Conservation (phyloP, 352 stramenopile genomes). For the Pythium insidiosum region DNA sequence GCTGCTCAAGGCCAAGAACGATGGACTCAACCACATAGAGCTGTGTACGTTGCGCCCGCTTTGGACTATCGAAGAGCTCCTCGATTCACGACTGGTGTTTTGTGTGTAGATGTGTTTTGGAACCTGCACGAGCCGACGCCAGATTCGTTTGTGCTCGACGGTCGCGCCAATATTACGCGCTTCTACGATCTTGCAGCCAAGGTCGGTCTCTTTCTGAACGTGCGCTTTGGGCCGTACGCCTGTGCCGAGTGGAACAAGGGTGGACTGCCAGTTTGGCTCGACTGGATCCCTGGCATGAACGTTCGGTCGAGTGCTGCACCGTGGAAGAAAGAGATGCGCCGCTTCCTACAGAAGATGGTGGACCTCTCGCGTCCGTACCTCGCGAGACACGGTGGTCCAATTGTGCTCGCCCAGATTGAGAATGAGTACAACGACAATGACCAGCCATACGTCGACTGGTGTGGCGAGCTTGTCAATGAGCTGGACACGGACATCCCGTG, state of each 20-base stretch:
- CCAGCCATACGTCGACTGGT: slow-evolving; percentile 43
- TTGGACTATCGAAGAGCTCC: not conserved
- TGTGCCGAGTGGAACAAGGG: slow-evolving; percentile 67
- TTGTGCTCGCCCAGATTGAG: slow-evolving; percentile 70
- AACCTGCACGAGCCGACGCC: slow-evolving; percentile 52
- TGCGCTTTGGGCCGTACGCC: slow-evolving; percentile 61
- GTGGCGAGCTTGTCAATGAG: slow-evolving; percentile 32
- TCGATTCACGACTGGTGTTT: not conserved
- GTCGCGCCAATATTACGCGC: slow-evolving; percentile 39
- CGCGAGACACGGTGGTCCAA: slow-evolving; percentile 49
- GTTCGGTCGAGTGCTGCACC: slow-evolving; percentile 36
- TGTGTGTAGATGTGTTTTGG: slow-evolving; percentile 58
- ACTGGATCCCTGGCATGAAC: slow-evolving; percentile 36
- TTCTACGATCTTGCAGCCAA: slow-evolving; percentile 52
- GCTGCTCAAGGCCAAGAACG: slow-evolving; percentile 51
- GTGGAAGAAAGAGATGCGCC: slow-evolving; percentile 46
- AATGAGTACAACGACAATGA: slow-evolving; percentile 55
- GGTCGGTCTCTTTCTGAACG: slow-evolving; percentile 55
- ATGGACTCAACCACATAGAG: slow-evolving; percentile 68
- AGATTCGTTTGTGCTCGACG: slow-evolving; percentile 42
- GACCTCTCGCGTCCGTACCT: slow-evolving; percentile 54
- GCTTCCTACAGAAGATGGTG: slow-evolving; percentile 57
- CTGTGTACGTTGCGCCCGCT: slow-evolving; percentile 34
- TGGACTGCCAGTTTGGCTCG: slow-evolving; percentile 48
- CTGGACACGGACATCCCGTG: slow-evolving; percentile 60